These are phyloP conservation scores for Pirum gemmata DNA, from an alignment of 78 protist genomes.

Conservation along the genomic window DNA sequence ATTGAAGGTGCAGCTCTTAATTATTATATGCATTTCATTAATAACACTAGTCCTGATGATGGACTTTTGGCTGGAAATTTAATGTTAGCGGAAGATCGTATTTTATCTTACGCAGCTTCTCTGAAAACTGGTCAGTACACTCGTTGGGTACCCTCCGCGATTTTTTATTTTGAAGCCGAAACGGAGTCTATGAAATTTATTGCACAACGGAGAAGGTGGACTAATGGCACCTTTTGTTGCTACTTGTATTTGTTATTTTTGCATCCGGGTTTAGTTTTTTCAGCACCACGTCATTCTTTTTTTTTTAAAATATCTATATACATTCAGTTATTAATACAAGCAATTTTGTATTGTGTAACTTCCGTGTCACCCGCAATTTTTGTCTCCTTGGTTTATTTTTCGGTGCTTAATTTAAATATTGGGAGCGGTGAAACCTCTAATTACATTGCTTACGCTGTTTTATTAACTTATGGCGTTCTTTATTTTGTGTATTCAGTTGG, in stretches of 20 bases:
- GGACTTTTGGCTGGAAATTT: constrained; percentile 15
- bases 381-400: neutral
- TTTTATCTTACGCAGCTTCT: constrained; percentile 30
- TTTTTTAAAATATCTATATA: neutral
- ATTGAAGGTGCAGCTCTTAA: neutral
- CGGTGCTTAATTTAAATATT: too few relatives aligned
- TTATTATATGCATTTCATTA: neutral
- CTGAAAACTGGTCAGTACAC: constrained; percentile 7
- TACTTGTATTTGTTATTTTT: neutral
- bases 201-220: constrained; percentile 23
- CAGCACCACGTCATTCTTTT: too few relatives aligned
- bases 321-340: neutral
- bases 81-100: constrained; percentile 34
- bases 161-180: constrained; percentile 25
- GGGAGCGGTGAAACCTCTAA: too few relatives aligned
- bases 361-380: neutral
- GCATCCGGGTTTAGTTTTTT: neutral
- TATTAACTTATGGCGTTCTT: neutral
- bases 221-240: constrained; percentile 10
- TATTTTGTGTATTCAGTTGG: neutral
- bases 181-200: neutral
- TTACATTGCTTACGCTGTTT: neutral
- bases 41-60: too few relatives aligned
- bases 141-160: neutral
- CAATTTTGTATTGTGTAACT: neutral